Conservation (phyloP, 1,284 basidiomycete genomes). For the Moesziomyces aphidis region DNA sequence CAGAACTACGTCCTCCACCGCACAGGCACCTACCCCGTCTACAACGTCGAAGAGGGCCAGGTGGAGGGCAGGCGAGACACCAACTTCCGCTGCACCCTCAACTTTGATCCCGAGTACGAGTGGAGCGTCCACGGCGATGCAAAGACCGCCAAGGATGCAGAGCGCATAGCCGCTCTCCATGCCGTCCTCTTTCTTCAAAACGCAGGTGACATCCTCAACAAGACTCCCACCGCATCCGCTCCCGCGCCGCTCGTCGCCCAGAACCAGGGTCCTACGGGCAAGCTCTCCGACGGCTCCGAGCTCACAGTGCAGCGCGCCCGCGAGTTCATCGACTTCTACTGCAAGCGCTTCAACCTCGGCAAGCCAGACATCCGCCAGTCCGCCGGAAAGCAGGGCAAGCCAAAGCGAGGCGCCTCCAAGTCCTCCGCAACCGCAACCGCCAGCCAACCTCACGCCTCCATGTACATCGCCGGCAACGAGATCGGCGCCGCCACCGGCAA, state of each 20-base stretch:
- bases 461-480: slow-evolving; percentile 81
- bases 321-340: slow-evolving; percentile 96
- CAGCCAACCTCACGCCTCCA: slow-evolving; percentile 79
- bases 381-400: slow-evolving; percentile 30
- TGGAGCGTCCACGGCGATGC: slow-evolving; percentile 75
- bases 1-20: slow-evolving; percentile 52
- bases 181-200: slow-evolving; percentile 52
- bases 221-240: slow-evolving; percentile 44
- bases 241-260: slow-evolving; percentile 69
- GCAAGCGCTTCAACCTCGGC: slow-evolving; percentile 81
- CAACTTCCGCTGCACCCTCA: slow-evolving; percentile 46
- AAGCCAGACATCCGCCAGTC: slow-evolving; percentile 76
- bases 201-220: slow-evolving; percentile 38
- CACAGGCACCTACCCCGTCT: slow-evolving; percentile 46
- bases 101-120: slow-evolving; percentile 47
- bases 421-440: slow-evolving; percentile 10
- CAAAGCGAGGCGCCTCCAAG: slow-evolving; percentile 25
- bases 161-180: slow-evolving; percentile 74
- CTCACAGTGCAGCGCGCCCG: slow-evolving; percentile 82
- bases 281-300: slow-evolving; percentile 76
- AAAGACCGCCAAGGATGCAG: slow-evolving; percentile 77
- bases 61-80: slow-evolving; percentile 49
- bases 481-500: slow-evolving; percentile 81
- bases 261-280: slow-evolving; percentile 25
- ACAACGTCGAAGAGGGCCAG: slow-evolving; percentile 46